These are phyloP conservation scores for Pharnaceum exiguum DNA, from an alignment of 148 eudicot species.

Conservation along the genomic window DNA sequence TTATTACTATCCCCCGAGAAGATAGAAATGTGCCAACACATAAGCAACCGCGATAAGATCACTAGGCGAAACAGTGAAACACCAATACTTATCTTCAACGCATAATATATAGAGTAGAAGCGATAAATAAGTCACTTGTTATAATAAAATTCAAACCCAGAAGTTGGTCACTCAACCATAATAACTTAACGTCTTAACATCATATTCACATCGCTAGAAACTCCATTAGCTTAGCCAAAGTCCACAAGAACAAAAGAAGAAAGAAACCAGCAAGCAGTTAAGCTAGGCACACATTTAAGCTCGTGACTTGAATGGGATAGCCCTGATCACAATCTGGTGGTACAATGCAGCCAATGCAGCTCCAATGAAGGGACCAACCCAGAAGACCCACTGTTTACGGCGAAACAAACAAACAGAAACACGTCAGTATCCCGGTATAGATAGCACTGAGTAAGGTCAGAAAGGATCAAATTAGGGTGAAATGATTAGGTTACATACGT, in stretches of 20 bases:
- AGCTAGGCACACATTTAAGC: slow-evolving; percentile 3
- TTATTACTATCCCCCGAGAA: too few species aligned
- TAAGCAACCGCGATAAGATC: too few species aligned
- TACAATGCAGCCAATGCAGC: slow-evolving; percentile 42
- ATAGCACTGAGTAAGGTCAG: background rate
- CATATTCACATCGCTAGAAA: too few species aligned
- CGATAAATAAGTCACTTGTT: too few species aligned
- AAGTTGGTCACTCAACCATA: too few species aligned
- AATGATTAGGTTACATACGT: slow-evolving; percentile 9
- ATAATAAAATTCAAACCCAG: too few species aligned
- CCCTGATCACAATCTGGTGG: slow-evolving; percentile 45
- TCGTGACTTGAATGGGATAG: slow-evolving; percentile 37
- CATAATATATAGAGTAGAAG: too few species aligned
- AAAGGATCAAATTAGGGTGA: background rate
- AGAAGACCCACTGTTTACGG: slow-evolving; percentile 41
- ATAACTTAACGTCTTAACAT: too few species aligned
- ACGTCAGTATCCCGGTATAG: background rate
- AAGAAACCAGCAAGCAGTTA: background rate
- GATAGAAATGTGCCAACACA: too few species aligned
- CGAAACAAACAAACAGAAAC: background rate
- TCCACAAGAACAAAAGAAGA: background rate
- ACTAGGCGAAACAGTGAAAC: too few species aligned
- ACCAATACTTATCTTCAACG: too few species aligned
- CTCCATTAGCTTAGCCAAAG: too few species aligned
- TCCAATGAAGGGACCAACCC: slow-evolving; percentile 54